phyloP scores from a whole-genome alignment of 768 basidiomycete species.

The Rhodotorula babjevae region DNA sequence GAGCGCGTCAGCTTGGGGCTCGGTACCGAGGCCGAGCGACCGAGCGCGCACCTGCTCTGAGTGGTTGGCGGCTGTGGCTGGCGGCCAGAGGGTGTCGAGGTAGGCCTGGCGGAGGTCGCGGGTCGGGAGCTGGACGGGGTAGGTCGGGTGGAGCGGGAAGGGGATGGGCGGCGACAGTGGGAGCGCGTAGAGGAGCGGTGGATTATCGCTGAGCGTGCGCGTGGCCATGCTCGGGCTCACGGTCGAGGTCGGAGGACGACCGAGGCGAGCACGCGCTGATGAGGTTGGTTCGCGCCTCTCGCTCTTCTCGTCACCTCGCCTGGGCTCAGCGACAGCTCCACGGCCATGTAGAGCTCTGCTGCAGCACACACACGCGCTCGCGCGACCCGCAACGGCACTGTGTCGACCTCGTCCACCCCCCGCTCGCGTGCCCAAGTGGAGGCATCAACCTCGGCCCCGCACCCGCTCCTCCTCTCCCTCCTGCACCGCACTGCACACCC shows the following conservation, averaged over 20 bases:
- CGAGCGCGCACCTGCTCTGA: neutral
- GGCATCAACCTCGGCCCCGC: neutral
- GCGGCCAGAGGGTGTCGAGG: conserved; percentile 21
- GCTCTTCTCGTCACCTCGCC: neutral
- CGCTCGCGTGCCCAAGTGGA: no score
- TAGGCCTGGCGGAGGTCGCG: conserved; percentile 26
- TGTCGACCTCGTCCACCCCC: no score
- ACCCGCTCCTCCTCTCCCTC: neutral
- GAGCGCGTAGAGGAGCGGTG: conserved; percentile 17
- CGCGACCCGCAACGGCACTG: no score
- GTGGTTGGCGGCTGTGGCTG: neutral
- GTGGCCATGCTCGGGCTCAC: neutral
- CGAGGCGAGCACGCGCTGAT: conserved; percentile 3
- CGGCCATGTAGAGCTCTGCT: no score
- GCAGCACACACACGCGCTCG: no score
- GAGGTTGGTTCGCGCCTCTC: neutral
- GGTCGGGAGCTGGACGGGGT: conserved; percentile 23
- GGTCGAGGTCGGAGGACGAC: neutral
- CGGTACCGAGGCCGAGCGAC: accelerated
- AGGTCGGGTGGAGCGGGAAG: conserved; percentile 15
- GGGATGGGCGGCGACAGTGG: conserved; percentile 21
- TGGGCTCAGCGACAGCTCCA: no score
- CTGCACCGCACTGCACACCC: neutral
- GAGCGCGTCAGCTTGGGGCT: neutral
- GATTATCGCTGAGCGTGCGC: neutral